Percentiles rank a stretch among this genome's conserved stretches.
These are phyloP conservation scores for Pichia manshurica DNA, from an alignment of 805 yeast genomes.

Conservation along the genomic window DNA sequence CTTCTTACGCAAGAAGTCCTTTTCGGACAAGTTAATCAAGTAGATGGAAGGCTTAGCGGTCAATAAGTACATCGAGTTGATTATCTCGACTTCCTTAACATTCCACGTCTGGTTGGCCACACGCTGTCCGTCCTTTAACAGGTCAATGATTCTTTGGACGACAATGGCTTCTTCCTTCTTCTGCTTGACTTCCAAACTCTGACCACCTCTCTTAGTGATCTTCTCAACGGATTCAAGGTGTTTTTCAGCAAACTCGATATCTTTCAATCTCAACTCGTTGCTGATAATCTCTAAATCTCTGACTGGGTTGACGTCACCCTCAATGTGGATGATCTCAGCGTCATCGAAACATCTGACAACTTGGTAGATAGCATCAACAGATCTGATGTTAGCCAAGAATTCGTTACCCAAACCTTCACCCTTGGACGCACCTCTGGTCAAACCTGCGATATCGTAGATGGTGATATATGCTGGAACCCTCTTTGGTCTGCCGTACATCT, in stretches of 20 bases:
- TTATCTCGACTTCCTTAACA: conserved; percentile 55
- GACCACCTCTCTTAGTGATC: conserved; percentile 59
- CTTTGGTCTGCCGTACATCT: conserved; percentile 74
- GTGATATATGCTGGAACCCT: conserved; percentile 91
- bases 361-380: conserved; percentile 96
- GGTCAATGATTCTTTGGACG: conserved; percentile 52
- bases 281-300: conserved; percentile 90
- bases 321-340: conserved; percentile 95
- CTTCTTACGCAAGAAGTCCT: conserved; percentile 51
- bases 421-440: conserved; percentile 92
- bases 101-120: conserved; percentile 58
- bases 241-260: conserved; percentile 79
- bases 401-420: conserved; percentile 99
- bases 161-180: conserved; percentile 55
- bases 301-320: conserved; percentile 92
- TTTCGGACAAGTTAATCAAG: conserved; percentile 65
- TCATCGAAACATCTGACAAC: conserved; percentile 97
- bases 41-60: conserved; percentile 89
- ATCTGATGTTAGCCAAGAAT: conserved; percentile 91
- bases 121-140: conserved; percentile 60
- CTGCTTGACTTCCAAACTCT: conserved; percentile 57
- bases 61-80: conserved; percentile 65
- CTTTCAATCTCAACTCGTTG: conserved; percentile 91
- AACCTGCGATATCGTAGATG: conserved; percentile 94
- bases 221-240: conserved; percentile 53